Conservation (phyloP, 2,329 filamentous ascomycete genomes). For the Fusarium dlaminii region DNA sequence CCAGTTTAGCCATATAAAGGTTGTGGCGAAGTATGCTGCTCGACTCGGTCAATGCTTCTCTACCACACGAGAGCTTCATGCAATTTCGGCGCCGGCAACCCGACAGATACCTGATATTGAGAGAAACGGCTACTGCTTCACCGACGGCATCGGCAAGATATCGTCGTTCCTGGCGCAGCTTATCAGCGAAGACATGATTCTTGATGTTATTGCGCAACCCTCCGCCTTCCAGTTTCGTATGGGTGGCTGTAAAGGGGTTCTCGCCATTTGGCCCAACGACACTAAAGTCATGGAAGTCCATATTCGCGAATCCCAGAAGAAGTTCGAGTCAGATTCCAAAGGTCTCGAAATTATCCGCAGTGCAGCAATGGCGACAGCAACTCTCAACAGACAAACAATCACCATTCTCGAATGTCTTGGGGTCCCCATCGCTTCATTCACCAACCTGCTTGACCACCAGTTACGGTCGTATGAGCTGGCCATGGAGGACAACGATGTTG, state of each 20-base stretch:
- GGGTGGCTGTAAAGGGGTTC: constrained; percentile 90
- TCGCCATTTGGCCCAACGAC: constrained; percentile 77
- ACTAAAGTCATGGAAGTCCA: constrained; percentile 75
- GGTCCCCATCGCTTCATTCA: constrained; percentile 73
- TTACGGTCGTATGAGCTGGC: constrained; percentile 74
- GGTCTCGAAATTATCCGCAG: constrained; percentile 86
- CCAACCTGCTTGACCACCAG: constrained; percentile 72
- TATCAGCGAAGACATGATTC: constrained; percentile 74
- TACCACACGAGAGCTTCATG: constrained; percentile 80
- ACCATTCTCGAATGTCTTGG: constrained; percentile 83
- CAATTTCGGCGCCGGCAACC: constrained; percentile 67
- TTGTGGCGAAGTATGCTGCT: constrained; percentile 90
- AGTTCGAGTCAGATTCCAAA: constrained; percentile 78
- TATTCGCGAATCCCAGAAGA: constrained; percentile 85
- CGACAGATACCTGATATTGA: constrained; percentile 76
- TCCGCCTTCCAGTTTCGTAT: constrained; percentile 93
- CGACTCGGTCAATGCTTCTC: constrained; percentile 95
- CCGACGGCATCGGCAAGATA: constrained; percentile 94
- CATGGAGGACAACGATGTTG: constrained; percentile 71
- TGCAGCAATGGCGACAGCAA: constrained; percentile 79
- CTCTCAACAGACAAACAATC: constrained; percentile 91
- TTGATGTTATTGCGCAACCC: constrained; percentile 68
- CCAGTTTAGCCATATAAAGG: constrained; percentile 79
- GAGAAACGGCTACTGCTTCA: constrained; percentile 77
- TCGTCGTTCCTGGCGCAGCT: constrained; percentile 79